These are phyloP conservation scores for Microcos paniculata DNA, from an alignment of 345 rosid species.

Conservation along the genomic window DNA sequence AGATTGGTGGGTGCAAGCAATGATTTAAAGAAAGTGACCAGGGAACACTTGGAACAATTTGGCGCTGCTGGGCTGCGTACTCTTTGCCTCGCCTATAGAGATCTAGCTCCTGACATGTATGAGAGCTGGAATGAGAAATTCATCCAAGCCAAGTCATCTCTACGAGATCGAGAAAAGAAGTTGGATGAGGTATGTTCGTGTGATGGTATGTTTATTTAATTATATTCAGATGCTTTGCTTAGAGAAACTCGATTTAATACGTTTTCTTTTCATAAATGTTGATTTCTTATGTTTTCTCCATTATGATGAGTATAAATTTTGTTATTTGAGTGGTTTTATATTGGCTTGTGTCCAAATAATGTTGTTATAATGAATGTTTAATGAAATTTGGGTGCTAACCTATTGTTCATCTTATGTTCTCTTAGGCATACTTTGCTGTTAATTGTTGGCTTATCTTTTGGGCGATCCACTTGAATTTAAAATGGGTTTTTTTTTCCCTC, in stretches of 20 bases:
- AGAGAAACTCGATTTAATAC: not conserved
- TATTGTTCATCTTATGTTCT: not conserved
- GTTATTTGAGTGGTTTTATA: not conserved
- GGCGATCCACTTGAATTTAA: not conserved
- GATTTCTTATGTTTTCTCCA: not conserved
- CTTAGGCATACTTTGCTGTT: not conserved
- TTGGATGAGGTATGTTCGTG: conserved; percentile 77
- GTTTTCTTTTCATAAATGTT: not conserved
- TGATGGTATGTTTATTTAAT: not conserved
- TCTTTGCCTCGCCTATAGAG: conserved; percentile 91
- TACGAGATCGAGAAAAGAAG: conserved; percentile 94
- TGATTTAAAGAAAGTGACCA: conserved; percentile 66
- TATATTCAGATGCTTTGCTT: not conserved
- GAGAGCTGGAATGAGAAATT: conserved; percentile 98
- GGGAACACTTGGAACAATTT: conserved; percentile 89
- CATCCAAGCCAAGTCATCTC: conserved; percentile 93
- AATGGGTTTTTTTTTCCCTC: not conserved
- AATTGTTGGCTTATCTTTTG: not conserved
- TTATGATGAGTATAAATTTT: not conserved
- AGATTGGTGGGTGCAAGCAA: conserved; percentile 75
- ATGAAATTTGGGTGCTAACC: not conserved
- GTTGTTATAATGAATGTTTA: conserved; percentile 1
- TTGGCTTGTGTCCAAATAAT: not conserved
- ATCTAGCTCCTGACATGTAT: conserved; percentile 71
- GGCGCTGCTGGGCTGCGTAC: conserved; percentile 98